A percentile compares a stretch with the other conserved stretches of the same genome.
phyloP scores from a whole-genome alignment of 805 yeast species.

The Phaffomyces thermotolerans region DNA sequence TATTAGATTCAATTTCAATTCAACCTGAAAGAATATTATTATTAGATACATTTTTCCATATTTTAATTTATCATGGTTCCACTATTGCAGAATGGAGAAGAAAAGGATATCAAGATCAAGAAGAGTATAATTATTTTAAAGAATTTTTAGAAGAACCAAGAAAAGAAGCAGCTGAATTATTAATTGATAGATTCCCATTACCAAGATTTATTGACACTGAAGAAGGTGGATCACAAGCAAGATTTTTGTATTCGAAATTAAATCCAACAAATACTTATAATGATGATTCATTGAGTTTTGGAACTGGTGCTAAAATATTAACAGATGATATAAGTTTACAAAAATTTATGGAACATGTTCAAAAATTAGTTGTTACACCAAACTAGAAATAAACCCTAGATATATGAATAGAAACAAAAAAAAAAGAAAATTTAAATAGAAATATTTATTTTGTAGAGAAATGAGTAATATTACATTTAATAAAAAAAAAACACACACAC shows the following conservation, averaged over 20 bases:
- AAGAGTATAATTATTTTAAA: slow-evolving; percentile 52
- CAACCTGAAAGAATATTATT: slow-evolving; percentile 49
- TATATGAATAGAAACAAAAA: not conserved
- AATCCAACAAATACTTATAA: slow-evolving; percentile 59
- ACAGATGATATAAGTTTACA: slow-evolving; percentile 44
- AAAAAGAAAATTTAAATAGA: not conserved
- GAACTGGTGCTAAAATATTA: slow-evolving; percentile 34
- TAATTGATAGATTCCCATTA: slow-evolving; percentile 61
- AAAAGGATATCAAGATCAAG: slow-evolving; percentile 53
- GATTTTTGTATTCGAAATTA: slow-evolving; percentile 61
- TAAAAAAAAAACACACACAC: no score
- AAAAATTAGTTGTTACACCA: slow-evolving; percentile 19
- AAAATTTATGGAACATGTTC: slow-evolving; percentile 30
- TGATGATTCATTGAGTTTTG: slow-evolving; percentile 26
- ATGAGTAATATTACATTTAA: not conserved
- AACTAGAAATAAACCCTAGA: not conserved
- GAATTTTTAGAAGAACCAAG: slow-evolving; percentile 56
- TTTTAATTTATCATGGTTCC: slow-evolving; percentile 60
- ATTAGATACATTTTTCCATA: slow-evolving; percentile 64
- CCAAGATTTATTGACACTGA: slow-evolving; percentile 70
- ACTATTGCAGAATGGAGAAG: slow-evolving; percentile 62
- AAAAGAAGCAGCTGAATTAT: slow-evolving; percentile 55
- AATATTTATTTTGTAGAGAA: not conserved
- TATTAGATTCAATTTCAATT: slow-evolving; percentile 56
- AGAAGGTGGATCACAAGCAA: slow-evolving; percentile 71